Base-by-base conservation (phyloP, 306 rosid genomes). In the Sphenostylis stenocarpa region DNA sequence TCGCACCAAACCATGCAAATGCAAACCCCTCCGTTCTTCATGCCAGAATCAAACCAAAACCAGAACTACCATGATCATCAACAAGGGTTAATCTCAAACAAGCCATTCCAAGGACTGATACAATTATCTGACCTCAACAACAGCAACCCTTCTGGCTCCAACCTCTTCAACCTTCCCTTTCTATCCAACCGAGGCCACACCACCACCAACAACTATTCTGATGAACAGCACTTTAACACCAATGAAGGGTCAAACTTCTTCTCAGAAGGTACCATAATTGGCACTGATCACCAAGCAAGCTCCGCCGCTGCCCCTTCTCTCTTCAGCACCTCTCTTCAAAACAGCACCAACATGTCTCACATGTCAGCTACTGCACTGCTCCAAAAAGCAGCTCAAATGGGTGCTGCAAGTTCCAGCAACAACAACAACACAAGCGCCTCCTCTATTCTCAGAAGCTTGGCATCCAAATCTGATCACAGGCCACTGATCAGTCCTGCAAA, bases 321-420 rank as follows among this genome's bases (percentile, higher is more conserved):
- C 44, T 87, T 84, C 72, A 84, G 85, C 12, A 64, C 47, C 4
- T 53, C 83, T 10, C 75, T 67, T 15, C 78, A 80, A 33, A 76
- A 67, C 84, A 79, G 7, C 82, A 67, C 41, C 48, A 36, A 4
- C 24, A 15, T 48, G 4, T 28, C 85, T 15, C 97, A 88, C 48
- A 90, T 89, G 95, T 91, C 97, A 0, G 95, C 97, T 7, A 91
- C 95, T 0, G 95, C 97, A 33, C 70, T 91, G 33, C 93, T 91
- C 26, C 97, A 91, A 36, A 88, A 88, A 80, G 97, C 94, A 4
- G 88, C 97, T 23, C 93, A 89, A 51, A 83, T 91, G 74, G 93
- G 97, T 5, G 84, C 90, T 9, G 81, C 90, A 29, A 84, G 67
- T 57, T 77, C 1, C 62, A 55, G 6, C 84, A 90, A 51, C 71